phyloP scores from a whole-genome alignment of 1,284 basidiomycete species.

The Thelephora terrestris region DNA sequence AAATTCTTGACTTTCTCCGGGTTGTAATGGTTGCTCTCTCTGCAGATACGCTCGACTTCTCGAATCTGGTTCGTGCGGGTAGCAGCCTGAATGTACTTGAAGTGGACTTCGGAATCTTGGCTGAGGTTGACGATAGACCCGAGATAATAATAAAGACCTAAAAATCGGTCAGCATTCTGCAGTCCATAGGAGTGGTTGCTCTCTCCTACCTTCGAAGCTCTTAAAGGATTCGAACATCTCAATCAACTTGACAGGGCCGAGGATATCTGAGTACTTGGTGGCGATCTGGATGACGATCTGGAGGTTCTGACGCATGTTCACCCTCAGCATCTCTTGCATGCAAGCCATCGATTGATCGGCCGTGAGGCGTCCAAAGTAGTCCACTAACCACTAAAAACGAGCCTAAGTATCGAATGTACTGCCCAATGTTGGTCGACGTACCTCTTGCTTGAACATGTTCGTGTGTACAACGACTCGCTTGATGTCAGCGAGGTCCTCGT shows the following conservation, averaged over 20 bases:
- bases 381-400: constrained; percentile 78
- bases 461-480: constrained; percentile 97
- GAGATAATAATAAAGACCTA: constrained; percentile 95
- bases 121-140: constrained; percentile 97
- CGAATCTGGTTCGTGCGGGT: constrained; percentile 97
- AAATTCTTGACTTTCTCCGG: constrained; percentile 99
- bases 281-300: constrained; percentile 97
- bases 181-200: background rate
- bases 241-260: constrained; percentile 95
- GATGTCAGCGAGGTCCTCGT: constrained; percentile 95
- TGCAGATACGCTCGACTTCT: constrained; percentile 97
- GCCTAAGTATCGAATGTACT: background rate
- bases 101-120: constrained; percentile 95
- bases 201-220: constrained; percentile 74
- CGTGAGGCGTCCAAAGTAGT: constrained; percentile 95
- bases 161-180: background rate
- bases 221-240: constrained; percentile 99
- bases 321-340: constrained; percentile 93
- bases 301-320: constrained; percentile 97
- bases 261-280: constrained; percentile 97
- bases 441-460: constrained; percentile 77
- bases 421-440: constrained; percentile 25
- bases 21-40: constrained; percentile 97
- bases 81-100: constrained; percentile 99
- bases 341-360: constrained; percentile 98